Evolutionary conservation across 2,329 filamentous ascomycete species (phyloP).

Genomic region (Boeremia exigua): DNA sequence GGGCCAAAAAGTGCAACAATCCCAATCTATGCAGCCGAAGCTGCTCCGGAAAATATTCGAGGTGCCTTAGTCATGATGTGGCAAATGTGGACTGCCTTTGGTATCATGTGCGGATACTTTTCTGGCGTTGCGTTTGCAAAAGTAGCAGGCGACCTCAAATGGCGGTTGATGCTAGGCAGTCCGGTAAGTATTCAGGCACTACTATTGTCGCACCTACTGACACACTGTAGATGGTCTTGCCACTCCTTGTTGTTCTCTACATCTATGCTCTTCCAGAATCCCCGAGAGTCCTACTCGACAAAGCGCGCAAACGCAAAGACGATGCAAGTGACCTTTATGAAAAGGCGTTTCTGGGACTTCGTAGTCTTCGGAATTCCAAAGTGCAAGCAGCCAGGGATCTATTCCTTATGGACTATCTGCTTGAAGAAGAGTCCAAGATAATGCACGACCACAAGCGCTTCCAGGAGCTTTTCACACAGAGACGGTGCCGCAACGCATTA

Average conservation of each 20-base stretch:
- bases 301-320: constrained; percentile 22
- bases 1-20: constrained; percentile 48
- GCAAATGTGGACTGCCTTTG: constrained; percentile 53
- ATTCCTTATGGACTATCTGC: constrained; percentile 52
- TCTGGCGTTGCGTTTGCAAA: constrained; percentile 24
- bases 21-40: constrained; percentile 57
- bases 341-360: constrained; percentile 21
- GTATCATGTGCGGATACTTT: constrained; percentile 36
- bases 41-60: constrained; percentile 55
- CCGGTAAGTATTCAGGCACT: neutral
- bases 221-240: constrained; percentile 20
- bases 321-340: constrained; percentile 24
- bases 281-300: constrained; percentile 27
- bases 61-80: constrained; percentile 60
- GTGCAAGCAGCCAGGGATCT: constrained; percentile 60
- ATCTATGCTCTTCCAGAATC: constrained; percentile 27
- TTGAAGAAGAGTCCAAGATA: constrained; percentile 38
- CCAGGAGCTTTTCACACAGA: constrained; percentile 25
- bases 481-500: constrained; percentile 29
- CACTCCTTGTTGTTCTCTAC: constrained; percentile 25
- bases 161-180: constrained; percentile 30
- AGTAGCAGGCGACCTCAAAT: constrained; percentile 25
- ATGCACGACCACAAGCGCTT: constrained; percentile 37
- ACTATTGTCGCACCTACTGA: neutral
- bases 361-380: constrained; percentile 57